Percentiles rank a stretch among this genome's conserved stretches.
These are phyloP conservation scores for Solanum piurae DNA, from an alignment of 257 asterid genomes.

Conservation along the genomic window DNA sequence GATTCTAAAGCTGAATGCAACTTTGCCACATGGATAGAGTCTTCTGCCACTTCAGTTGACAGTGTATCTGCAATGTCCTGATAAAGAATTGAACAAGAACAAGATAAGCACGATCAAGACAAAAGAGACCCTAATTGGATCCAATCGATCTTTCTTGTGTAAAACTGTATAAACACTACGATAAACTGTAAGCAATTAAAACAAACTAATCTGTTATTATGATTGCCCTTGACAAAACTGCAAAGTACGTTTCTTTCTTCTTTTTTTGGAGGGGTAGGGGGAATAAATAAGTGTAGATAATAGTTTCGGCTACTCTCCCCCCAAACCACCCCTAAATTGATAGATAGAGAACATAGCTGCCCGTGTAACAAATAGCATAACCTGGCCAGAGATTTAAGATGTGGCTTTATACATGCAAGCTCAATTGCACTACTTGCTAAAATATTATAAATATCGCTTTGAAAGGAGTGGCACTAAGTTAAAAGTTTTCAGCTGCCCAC, in stretches of 20 bases:
- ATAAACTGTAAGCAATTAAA: background rate
- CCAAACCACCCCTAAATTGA: background rate
- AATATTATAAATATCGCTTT: background rate
- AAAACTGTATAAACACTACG: background rate
- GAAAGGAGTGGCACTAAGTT: background rate
- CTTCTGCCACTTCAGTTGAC: conserved; percentile 93
- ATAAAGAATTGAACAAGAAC: conserved; percentile 1
- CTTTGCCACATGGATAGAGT: conserved; percentile 86
- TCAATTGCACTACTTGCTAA: background rate
- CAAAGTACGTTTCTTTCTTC: background rate
- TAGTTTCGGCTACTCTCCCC: background rate
- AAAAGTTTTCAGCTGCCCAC: background rate
- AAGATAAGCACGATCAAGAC: background rate
- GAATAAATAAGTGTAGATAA: background rate
- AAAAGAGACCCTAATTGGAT: background rate
- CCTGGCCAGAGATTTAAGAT: background rate
- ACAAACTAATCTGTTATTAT: background rate
- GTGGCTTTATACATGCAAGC: background rate
- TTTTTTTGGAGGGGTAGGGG: background rate
- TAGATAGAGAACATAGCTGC: background rate
- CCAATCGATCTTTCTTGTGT: background rate
- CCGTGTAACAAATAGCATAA: background rate
- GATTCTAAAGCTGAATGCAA: conserved; percentile 97
- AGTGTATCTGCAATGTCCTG: conserved; percentile 98
- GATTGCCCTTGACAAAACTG: background rate